Conservation (phyloP, 768 basidiomycete species). For the Tricholoma furcatifolium region DNA sequence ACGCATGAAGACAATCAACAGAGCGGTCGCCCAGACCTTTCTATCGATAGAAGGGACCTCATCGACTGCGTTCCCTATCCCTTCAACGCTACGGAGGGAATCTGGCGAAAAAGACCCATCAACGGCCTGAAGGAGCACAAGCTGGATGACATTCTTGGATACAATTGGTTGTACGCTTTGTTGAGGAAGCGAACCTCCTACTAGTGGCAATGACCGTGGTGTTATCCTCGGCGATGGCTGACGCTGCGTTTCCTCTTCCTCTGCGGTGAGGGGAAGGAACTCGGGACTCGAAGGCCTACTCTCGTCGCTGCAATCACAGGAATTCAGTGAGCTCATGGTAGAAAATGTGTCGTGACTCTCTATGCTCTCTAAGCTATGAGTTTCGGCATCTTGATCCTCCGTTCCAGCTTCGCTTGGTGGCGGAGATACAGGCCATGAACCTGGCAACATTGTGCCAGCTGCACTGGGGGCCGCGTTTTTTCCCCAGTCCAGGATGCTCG, state of each 20-base stretch:
- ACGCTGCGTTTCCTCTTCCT: constrained; percentile 19
- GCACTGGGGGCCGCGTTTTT: background rate
- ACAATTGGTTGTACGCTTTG: background rate
- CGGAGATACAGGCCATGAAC: constrained; percentile 20
- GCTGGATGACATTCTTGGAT: constrained; percentile 27
- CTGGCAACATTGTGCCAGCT: constrained; percentile 13
- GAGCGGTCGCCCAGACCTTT: constrained; percentile 47
- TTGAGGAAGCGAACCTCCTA: background rate
- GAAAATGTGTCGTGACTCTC: constrained; percentile 37
- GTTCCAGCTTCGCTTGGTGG: constrained; percentile 19
- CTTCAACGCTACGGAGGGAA: constrained; percentile 34
- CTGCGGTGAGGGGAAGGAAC: constrained; percentile 21
- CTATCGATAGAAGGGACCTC: constrained; percentile 32
- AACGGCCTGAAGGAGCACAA: constrained; percentile 38
- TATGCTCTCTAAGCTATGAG: constrained; percentile 6
- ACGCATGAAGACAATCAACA: constrained; percentile 45
- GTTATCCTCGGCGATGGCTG: constrained; percentile 31
- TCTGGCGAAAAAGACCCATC: constrained; percentile 49
- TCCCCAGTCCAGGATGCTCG: background rate
- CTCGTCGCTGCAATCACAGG: constrained; percentile 35
- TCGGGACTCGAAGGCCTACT: constrained; percentile 26
- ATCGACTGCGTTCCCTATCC: constrained; percentile 25
- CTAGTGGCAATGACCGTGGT: constrained; percentile 12
- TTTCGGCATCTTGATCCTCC: constrained; percentile 14
- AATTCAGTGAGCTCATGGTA: constrained; percentile 49